A percentile compares a stretch with the other conserved stretches of the same genome.
phyloP scores from a whole-genome alignment of 2,329 filamentous ascomycete species.

The Truncatella angustata region DNA sequence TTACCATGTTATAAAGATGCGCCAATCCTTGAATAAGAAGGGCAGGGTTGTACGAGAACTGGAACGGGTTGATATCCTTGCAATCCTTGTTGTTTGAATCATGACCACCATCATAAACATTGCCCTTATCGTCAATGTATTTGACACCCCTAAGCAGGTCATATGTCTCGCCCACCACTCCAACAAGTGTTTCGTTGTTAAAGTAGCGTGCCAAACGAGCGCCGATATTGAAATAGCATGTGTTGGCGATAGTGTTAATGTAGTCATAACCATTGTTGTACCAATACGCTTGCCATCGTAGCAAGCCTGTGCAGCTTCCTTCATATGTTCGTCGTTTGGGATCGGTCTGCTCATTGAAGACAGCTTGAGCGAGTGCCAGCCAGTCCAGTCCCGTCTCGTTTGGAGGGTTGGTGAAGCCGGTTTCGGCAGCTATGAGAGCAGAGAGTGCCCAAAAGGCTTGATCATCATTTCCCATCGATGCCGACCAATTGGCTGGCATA shows the following conservation, averaged over 20 bases:
- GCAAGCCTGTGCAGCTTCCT: conserved; percentile 62
- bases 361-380: conserved; percentile 66
- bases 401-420: conserved; percentile 59
- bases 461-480: conserved; percentile 65
- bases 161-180: conserved; percentile 60
- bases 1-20: conserved; percentile 65
- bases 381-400: conserved; percentile 52
- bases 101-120: conserved; percentile 64
- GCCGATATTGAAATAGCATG: conserved; percentile 62
- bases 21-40: conserved; percentile 62
- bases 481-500: conserved; percentile 59
- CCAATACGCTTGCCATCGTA: conserved; percentile 75
- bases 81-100: conserved; percentile 57
- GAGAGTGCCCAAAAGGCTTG: conserved; percentile 70
- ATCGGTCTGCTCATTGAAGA: conserved; percentile 61
- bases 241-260: conserved; percentile 66
- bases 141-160: conserved; percentile 56
- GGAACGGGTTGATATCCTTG: conserved; percentile 56
- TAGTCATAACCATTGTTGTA: conserved; percentile 76
- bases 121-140: conserved; percentile 61
- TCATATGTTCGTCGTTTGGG: conserved; percentile 59
- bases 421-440: conserved; percentile 66
- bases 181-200: conserved; percentile 60
- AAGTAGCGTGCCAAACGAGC: conserved; percentile 73
- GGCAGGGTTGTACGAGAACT: conserved; percentile 68